A percentile compares a stretch with the other conserved stretches of the same genome.
These are phyloP conservation scores for Tuber microsphaerosporum DNA, from an alignment of 495 filamentous ascomycete genomes.

Conservation along the genomic window DNA sequence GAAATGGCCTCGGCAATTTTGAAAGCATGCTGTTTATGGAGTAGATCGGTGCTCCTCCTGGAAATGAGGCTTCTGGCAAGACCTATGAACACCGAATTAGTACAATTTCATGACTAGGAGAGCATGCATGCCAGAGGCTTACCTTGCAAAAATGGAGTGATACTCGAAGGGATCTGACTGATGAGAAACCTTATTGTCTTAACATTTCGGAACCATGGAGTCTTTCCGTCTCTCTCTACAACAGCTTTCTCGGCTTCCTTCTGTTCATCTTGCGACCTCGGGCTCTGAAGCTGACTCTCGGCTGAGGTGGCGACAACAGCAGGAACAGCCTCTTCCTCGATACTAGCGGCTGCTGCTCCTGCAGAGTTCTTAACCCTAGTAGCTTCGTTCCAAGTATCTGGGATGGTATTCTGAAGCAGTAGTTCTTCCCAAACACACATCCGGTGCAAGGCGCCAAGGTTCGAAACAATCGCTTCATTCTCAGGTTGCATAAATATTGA, in stretches of 20 bases:
- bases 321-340: conserved; percentile 42
- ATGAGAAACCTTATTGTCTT: conserved; percentile 67
- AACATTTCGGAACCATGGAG: conserved; percentile 67
- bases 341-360: conserved; percentile 46
- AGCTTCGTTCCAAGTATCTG: conserved; percentile 60
- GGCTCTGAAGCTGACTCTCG: conserved; percentile 17
- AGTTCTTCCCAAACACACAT: conserved; percentile 79
- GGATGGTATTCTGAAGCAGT: conserved; percentile 59
- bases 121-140: conserved; percentile 1
- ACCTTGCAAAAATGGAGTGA: conserved; percentile 42
- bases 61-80: conserved; percentile 72
- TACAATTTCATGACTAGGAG: not conserved
- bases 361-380: conserved; percentile 51
- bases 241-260: conserved; percentile 45
- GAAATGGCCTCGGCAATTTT: conserved; percentile 73
- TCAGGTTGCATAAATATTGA: conserved; percentile 54
- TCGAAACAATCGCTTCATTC: conserved; percentile 40
- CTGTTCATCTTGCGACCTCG: conserved; percentile 35
- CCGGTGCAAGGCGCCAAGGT: conserved; percentile 67
- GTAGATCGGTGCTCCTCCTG: conserved; percentile 59
- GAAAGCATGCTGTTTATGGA: conserved; percentile 56
- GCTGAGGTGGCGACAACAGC: conserved; percentile 21
- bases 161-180: conserved; percentile 55
- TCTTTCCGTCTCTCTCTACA: conserved; percentile 46
- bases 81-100: conserved; percentile 36